These are phyloP conservation scores for Comarum palustre DNA, from an alignment of 306 rosid species.

Conservation along the genomic window DNA sequence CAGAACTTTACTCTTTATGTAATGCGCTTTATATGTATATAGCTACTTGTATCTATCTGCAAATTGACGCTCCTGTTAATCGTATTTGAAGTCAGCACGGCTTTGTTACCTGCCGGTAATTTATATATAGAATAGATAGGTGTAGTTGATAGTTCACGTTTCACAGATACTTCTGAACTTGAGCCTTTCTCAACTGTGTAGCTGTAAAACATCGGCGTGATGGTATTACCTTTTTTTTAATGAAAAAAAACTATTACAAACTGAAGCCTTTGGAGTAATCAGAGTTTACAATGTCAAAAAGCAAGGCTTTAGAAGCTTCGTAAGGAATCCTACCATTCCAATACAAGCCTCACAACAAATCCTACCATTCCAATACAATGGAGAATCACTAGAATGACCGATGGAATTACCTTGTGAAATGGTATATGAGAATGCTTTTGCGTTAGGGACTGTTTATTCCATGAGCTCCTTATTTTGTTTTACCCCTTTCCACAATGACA, in stretches of 20 bases:
- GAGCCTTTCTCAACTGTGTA: background rate
- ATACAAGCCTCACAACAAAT: too few species aligned
- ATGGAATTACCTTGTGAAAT: background rate
- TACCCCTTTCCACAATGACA: background rate
- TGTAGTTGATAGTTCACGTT: background rate
- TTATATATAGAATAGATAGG: background rate
- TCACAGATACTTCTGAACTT: background rate
- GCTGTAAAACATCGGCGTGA: background rate
- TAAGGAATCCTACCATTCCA: too few species aligned
- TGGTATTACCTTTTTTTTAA: too few species aligned
- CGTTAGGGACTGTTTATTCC: background rate
- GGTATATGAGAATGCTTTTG: background rate
- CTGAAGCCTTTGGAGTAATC: too few species aligned
- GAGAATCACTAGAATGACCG: too few species aligned
- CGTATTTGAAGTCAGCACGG: background rate
- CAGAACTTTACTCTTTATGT: background rate
- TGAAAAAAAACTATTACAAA: too few species aligned
- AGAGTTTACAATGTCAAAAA: too few species aligned
- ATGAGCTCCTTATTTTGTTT: background rate
- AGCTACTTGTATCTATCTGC: constrained; percentile 5
- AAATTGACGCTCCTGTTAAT: background rate
- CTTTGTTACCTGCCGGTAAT: background rate
- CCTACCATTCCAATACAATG: too few species aligned
- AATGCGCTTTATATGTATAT: constrained; percentile 15
- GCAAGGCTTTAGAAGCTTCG: too few species aligned